phyloP scores from a whole-genome alignment of 73 alveolate genomes.

The Tetrahymena elliotti region DNA sequence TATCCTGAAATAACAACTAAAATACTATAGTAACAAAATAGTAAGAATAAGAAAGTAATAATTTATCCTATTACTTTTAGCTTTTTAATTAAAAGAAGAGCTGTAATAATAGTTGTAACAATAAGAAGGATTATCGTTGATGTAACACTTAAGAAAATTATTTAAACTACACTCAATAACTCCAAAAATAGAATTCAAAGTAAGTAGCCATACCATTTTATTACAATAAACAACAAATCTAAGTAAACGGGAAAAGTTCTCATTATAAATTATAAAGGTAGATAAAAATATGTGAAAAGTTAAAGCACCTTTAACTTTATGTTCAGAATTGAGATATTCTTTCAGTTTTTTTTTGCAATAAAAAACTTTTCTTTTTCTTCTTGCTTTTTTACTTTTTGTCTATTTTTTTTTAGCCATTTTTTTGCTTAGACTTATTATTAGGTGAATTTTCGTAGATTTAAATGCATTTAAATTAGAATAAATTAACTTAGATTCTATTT shows the following conservation, averaged over 20 bases:
- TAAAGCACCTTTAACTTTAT: neutral
- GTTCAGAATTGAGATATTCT: neutral
- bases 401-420: neutral
- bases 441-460: too few relatives aligned
- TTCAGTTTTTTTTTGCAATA: neutral
- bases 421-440: too few relatives aligned
- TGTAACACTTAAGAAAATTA: neutral
- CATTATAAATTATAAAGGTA: neutral
- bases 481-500: too few relatives aligned
- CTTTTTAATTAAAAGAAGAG: neutral
- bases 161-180: neutral
- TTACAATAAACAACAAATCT: neutral
- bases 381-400: neutral
- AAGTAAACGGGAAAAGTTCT: neutral
- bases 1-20: neutral
- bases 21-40: neutral
- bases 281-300: neutral
- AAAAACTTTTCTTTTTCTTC: neutral
- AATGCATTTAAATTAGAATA: too few relatives aligned
- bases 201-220: neutral
- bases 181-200: neutral
- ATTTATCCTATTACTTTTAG: neutral
- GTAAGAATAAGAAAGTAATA: neutral
- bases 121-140: neutral
- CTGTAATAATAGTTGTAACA: neutral